These are phyloP conservation scores for Biancaea sappan DNA, from an alignment of 306 rosid species.

Conservation along the genomic window DNA sequence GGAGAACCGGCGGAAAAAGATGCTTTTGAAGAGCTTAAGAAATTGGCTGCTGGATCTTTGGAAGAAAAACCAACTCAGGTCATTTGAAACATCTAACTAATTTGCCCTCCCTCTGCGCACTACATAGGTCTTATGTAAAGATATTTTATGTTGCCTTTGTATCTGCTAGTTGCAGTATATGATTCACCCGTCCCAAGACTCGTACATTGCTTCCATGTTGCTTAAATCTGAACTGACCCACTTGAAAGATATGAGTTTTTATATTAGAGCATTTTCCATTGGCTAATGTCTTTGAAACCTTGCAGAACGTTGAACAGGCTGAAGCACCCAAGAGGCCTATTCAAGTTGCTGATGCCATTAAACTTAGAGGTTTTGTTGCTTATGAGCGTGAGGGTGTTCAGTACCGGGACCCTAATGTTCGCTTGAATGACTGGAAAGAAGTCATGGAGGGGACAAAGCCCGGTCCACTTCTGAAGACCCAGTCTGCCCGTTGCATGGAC, in stretches of 20 bases:
- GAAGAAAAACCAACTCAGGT: slow-evolving; percentile 70
- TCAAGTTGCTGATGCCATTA: slow-evolving; percentile 69
- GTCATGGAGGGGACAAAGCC: slow-evolving; percentile 92
- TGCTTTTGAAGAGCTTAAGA: slow-evolving; percentile 97
- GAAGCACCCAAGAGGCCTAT: slow-evolving; percentile 70
- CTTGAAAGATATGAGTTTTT: background rate
- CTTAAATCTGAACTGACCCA: background rate
- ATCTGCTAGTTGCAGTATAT: background rate
- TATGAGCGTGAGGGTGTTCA: slow-evolving; percentile 96
- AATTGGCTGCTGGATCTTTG: slow-evolving; percentile 68
- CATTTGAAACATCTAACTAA: slow-evolving; percentile 11
- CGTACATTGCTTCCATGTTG: background rate
- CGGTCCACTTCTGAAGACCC: slow-evolving; percentile 92
- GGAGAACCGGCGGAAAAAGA: slow-evolving; percentile 60
- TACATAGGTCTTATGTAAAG: background rate
- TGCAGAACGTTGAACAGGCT: slow-evolving; percentile 32
- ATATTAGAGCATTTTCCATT: background rate
- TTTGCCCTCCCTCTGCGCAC: background rate
- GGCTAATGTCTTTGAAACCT: slow-evolving; percentile 32
- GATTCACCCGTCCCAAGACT: background rate
- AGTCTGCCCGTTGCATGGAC: slow-evolving; percentile 99
- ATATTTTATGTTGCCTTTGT: background rate
- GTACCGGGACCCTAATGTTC: slow-evolving; percentile 84
- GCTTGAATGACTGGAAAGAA: slow-evolving; percentile 90
- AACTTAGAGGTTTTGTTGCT: slow-evolving; percentile 89